A percentile compares a stretch with the other conserved stretches of the same genome.
Conservation (phyloP, 140 eudicot species). For the Stevia rebaudiana region DNA sequence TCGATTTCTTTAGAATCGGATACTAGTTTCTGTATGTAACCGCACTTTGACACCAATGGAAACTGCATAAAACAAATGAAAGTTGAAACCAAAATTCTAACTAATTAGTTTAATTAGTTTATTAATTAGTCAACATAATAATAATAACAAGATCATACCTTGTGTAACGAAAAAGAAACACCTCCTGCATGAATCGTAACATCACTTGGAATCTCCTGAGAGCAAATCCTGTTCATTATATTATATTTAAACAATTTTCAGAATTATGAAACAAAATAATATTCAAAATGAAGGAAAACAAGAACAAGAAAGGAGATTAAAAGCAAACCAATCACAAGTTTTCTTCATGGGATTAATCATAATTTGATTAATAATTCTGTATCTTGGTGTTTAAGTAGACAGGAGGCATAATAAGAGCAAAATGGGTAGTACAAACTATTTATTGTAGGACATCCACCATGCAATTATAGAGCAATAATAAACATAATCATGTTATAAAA, state of each 20-base stretch:
- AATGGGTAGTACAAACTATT: constrained; percentile 19
- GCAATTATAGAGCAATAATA: constrained; percentile 22
- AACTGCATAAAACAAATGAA: constrained; percentile 44
- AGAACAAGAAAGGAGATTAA: constrained; percentile 12
- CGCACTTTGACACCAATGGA: constrained; percentile 79
- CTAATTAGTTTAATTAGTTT: not conserved
- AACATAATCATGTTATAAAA: constrained; percentile 22
- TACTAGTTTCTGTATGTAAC: constrained; percentile 54
- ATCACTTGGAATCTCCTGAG: constrained; percentile 78
- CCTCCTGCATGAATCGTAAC: constrained; percentile 56
- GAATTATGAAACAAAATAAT: not conserved
- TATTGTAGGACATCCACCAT: constrained; percentile 28
- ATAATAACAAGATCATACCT: constrained; percentile 38
- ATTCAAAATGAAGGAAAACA: not conserved
- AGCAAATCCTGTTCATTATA: constrained; percentile 58
- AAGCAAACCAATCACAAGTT: constrained; percentile 71
- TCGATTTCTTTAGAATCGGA: constrained; percentile 39
- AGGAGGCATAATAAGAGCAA: constrained; percentile 23
- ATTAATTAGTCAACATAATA: not conserved
- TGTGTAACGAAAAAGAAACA: constrained; percentile 77
- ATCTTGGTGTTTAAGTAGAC: constrained; percentile 30
- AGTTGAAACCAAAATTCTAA: not conserved
- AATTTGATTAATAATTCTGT: constrained; percentile 15
- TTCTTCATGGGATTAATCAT: constrained; percentile 64
- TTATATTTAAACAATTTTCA: not conserved